Conservation (phyloP, 1,284 basidiomycete species). For the Abortiporus biennis region DNA sequence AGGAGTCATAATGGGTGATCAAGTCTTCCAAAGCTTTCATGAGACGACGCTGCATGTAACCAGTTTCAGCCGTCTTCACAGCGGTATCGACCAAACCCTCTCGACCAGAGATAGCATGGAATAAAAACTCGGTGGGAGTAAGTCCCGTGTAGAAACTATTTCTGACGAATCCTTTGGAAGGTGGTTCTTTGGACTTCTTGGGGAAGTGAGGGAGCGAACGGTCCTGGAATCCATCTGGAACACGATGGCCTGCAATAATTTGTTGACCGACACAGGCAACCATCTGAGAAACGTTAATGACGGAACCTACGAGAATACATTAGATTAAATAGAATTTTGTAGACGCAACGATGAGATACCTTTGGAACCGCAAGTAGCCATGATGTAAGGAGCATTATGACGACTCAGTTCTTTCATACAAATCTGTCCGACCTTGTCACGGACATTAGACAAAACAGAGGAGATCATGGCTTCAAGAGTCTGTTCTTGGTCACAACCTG, state of each 20-base stretch:
- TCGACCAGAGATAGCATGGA: conserved; percentile 98
- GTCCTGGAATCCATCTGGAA: conserved; percentile 99
- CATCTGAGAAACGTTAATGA: conserved; percentile 99
- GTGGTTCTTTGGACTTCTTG: conserved; percentile 96
- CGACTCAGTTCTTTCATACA: conserved; percentile 97
- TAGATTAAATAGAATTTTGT: neutral
- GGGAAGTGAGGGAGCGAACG: conserved; percentile 97
- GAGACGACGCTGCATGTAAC: conserved; percentile 97
- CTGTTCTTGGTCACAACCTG: conserved; percentile 96
- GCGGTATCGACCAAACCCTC: conserved; percentile 99
- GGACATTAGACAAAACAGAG: conserved; percentile 88
- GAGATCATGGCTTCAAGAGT: conserved; percentile 96
- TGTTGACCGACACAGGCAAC: conserved; percentile 99
- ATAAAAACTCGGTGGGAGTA: conserved; percentile 95
- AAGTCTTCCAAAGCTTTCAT: conserved; percentile 99
- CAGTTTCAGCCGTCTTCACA: conserved; percentile 99
- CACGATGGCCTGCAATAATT: conserved; percentile 97
- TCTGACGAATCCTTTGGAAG: conserved; percentile 96
- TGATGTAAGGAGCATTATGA: conserved; percentile 96
- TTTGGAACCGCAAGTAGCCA: conserved; percentile 99
- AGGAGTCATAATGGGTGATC: conserved; percentile 94
- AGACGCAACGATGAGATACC: conserved; percentile 39
- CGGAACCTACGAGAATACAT: conserved; percentile 63
- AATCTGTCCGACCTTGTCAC: conserved; percentile 94
- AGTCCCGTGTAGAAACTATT: conserved; percentile 97